A percentile compares a stretch with the other conserved stretches of the same genome.
phyloP scores from a whole-genome alignment of 345 rosid genomes.

The Excoecaria cochinchinensis region DNA sequence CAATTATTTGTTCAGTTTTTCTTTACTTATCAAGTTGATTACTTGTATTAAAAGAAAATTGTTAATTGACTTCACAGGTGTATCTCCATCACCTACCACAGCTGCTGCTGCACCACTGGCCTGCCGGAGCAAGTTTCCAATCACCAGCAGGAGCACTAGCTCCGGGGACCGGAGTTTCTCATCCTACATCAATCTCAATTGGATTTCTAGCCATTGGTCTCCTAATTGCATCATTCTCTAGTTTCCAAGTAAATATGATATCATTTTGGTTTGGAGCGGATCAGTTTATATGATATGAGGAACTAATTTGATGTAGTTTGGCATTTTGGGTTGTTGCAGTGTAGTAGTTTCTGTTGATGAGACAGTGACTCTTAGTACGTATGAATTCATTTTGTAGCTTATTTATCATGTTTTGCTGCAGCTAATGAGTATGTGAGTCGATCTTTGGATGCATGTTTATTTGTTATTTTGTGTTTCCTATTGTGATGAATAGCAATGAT shows the following conservation, averaged over 20 bases:
- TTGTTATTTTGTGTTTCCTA: neutral
- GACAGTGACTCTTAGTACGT: neutral
- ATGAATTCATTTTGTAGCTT: constrained; percentile 12
- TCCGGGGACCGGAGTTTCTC: constrained; percentile 33
- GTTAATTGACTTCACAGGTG: constrained; percentile 20
- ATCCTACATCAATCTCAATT: constrained; percentile 13
- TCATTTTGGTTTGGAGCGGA: constrained; percentile 7
- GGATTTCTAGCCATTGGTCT: constrained; percentile 28
- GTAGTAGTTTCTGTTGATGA: constrained; percentile 2
- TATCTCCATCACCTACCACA: constrained; percentile 18
- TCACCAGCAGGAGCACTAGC: constrained; percentile 42
- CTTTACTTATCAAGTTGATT: neutral
- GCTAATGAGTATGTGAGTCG: neutral
- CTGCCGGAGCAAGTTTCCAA: constrained; percentile 5
- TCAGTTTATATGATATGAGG: constrained; percentile 7
- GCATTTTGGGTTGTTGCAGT: constrained; percentile 3
- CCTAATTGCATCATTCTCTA: constrained; percentile 17
- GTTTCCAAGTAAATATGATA: neutral
- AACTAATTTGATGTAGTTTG: constrained; percentile 8
- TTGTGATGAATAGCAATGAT: too few relatives aligned
- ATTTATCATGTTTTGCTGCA: neutral
- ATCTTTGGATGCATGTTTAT: neutral
- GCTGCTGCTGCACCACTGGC: constrained; percentile 19
- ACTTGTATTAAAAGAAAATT: neutral
- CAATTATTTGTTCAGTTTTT: too few relatives aligned